Evolutionary conservation across 306 rosid species (phyloP).

Genomic region (Myrica gale): DNA sequence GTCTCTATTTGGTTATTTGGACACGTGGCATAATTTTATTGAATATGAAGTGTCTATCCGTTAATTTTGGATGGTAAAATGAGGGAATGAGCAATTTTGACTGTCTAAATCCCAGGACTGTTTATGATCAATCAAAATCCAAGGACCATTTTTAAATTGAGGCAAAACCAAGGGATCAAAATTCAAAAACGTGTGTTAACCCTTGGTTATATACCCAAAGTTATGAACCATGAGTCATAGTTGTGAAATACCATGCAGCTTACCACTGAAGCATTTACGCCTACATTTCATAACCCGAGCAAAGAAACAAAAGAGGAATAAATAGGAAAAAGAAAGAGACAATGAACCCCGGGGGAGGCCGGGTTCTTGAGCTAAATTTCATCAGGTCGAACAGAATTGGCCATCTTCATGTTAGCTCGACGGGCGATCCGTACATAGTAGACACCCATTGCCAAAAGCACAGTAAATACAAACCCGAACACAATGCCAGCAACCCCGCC

Average conservation of each 20-base stretch:
- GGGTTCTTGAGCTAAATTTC: constrained; percentile 1
- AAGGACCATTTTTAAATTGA: too few relatives aligned
- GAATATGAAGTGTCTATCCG: too few relatives aligned
- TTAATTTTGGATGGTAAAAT: too few relatives aligned
- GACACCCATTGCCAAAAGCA: constrained; percentile 60
- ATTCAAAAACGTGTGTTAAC: not conserved
- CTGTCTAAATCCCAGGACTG: too few relatives aligned
- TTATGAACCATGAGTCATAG: constrained; percentile 2
- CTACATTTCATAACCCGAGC: constrained; percentile 29
- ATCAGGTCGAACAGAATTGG: constrained; percentile 41
- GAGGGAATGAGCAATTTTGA: too few relatives aligned
- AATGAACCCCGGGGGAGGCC: not conserved
- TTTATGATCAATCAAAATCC: too few relatives aligned
- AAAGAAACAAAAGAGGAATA: not conserved
- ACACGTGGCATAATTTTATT: too few relatives aligned
- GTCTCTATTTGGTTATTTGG: too few relatives aligned
- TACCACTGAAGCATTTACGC: constrained; percentile 15
- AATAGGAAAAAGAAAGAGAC: constrained; percentile 16
- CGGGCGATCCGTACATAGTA: constrained; percentile 53
- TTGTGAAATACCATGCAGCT: constrained; percentile 5
- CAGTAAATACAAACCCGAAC: constrained; percentile 56
- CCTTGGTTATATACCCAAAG: not conserved
- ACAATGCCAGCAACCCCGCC: constrained; percentile 57
- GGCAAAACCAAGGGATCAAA: not conserved
- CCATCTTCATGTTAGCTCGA: constrained; percentile 46